Evolutionary conservation across 352 stramenopile species (phyloP).

Genomic region (Pythium biforme): DNA sequence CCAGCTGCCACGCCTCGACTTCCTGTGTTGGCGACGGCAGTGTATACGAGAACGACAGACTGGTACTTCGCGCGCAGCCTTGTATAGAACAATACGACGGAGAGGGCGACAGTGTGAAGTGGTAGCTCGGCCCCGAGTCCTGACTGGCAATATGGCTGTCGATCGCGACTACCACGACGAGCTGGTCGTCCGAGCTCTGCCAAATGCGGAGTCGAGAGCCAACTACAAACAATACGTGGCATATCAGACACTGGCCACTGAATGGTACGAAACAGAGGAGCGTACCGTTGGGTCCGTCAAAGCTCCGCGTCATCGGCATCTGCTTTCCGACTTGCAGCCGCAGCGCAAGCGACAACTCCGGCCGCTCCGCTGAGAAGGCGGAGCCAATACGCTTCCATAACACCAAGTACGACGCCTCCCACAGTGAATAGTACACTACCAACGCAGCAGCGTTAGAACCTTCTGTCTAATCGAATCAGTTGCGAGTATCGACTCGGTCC

Average conservation of each 20-base stretch:
- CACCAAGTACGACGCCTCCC: slow-evolving; percentile 38
- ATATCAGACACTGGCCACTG: background rate
- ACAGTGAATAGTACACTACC: slow-evolving; percentile 54
- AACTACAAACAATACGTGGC: background rate
- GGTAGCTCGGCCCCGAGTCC: slow-evolving; percentile 31
- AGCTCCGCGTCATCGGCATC: background rate
- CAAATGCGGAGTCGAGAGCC: slow-evolving; percentile 47
- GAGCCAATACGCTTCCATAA: slow-evolving; percentile 44
- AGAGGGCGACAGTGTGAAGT: slow-evolving; percentile 47
- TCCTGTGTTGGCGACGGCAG: slow-evolving; percentile 30
- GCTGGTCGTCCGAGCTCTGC: slow-evolving; percentile 48
- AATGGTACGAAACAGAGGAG: background rate
- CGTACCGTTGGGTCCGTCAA: slow-evolving; percentile 14
- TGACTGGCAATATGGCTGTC: slow-evolving; percentile 26
- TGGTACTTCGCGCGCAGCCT: slow-evolving; percentile 18
- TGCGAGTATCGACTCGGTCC: background rate
- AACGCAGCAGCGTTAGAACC: background rate
- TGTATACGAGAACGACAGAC: slow-evolving; percentile 40
- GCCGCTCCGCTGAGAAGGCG: background rate
- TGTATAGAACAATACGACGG: slow-evolving; percentile 21
- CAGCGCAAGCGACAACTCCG: slow-evolving; percentile 6
- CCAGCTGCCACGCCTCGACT: slow-evolving; percentile 52
- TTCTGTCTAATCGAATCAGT: background rate
- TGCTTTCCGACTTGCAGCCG: slow-evolving; percentile 11
- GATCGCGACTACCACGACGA: slow-evolving; percentile 46